Base-by-base conservation (phyloP, 2,329 filamentous ascomycete species). In the Cercospora janseana region DNA sequence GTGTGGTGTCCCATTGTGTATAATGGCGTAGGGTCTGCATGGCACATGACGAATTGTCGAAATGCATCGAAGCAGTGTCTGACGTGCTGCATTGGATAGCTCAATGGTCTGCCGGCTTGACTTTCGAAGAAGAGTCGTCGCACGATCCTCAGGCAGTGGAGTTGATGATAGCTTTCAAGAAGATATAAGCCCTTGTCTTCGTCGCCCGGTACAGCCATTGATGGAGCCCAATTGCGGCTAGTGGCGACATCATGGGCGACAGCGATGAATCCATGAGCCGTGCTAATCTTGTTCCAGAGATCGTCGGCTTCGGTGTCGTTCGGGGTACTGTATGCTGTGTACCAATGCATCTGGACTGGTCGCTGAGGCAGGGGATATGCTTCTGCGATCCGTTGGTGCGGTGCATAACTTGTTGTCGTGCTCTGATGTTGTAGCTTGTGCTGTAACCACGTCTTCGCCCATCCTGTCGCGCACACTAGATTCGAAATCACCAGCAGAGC, bases 51-150 rank as follows among this genome's bases (percentile, higher is more conserved):
- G 37, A 54, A 54, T 28, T 54, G 54, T 16, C 54, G 26, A n/a
- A 55, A 46, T 15, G 53, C 50, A 40, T 57, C 55, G 40, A 55
- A 55, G 38, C 55, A 57, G 24, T 57, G 55, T 20, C 43, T 43
- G 4, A 35, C 47, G 38, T 57, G 52, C 29, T 54, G 51, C 5
- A 54, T n/a, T 8, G 51, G 51, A 21, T 42, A 47, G 20, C 42
- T 47, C 35, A 54, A 38, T 9, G 35, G 28, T 10, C 31, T 27
- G 35, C 29, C 41, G 13, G 43, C 32, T 5, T 47, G 16, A 15
- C 31, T 40, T 31, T 54, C 41, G 26, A 51, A 41, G 15, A 54
- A 51, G 4, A 51, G 27, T 26, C 35, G 42, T 16, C 51, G 35
- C 16, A 51, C 47, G 24, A 54, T 54, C 21, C 48, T 54, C 24